Base-by-base conservation (phyloP, 139 green algal genomes). In the Closterium sp. region DNA sequence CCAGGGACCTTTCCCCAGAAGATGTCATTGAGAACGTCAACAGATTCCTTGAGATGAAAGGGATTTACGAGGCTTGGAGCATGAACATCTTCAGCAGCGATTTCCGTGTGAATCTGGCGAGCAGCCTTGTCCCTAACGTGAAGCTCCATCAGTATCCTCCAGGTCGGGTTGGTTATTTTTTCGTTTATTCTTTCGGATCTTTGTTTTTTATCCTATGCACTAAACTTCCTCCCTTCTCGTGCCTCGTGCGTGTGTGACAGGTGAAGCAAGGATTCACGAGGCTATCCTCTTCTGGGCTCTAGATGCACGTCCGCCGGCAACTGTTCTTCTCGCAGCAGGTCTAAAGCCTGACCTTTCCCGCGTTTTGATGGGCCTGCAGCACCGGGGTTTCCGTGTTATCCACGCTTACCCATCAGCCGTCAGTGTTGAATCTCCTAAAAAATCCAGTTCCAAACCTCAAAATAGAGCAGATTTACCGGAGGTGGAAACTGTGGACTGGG, bases 131-230 rank as follows among this genome's bases (percentile, higher is more conserved):
- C 27, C 19, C 85, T 30, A 31, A 31, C n/a, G 85, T 87, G 85
- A 87, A 87, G 27, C 24, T 87, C 85, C 85, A 87, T 21, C 85
- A 87, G 28, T 87, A 32, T 87, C 85, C 85, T 87, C n/a, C 28
- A 87, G 85, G 85, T 87, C 27, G 0, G 85, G 0, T 29, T 0
- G n/a, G 10, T 21, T 87, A 0, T 19, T 31, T 34, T 87, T 87
- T 30, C 4, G 0, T 0, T 87, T 87, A 19, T 24, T 30, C 0
- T 87, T 87, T 29, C 27, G 19, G 6, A 5, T 34, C 1, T 34
- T 87, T 87, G 32, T 87, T 21, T 87, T 29, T 2, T 34, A 27
- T 79, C 38, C 38, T 50, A 9, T 50, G 38, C 38, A 45, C 38
- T 45, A 45, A 45, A 10, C 9, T 10, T 10, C 38, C 38, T 45